phyloP scores from a whole-genome alignment of 495 filamentous ascomycete species.

The Wilcoxina mikolae region DNA sequence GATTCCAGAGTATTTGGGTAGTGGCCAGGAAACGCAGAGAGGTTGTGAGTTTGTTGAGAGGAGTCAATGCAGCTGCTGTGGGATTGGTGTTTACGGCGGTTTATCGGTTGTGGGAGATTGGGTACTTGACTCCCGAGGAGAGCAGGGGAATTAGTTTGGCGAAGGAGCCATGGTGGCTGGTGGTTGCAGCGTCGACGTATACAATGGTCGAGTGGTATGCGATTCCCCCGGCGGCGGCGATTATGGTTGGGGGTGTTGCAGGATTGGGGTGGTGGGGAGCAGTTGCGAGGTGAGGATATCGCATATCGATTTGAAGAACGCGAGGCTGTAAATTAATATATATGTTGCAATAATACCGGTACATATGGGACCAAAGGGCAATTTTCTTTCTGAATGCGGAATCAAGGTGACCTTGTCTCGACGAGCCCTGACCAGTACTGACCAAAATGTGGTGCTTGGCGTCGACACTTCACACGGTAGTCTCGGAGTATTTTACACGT shows the following conservation, averaged over 20 bases:
- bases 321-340: not conserved
- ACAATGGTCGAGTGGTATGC: conserved; percentile 48
- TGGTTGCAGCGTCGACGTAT: conserved; percentile 48
- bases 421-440: no score
- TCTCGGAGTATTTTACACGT: no score
- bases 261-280: conserved; percentile 54
- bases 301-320: not conserved
- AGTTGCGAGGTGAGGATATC: conserved; percentile 20
- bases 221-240: conserved; percentile 45
- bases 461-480: no score
- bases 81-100: conserved; percentile 74
- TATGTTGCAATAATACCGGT: no score
- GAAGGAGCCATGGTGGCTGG: conserved; percentile 63
- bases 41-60: conserved; percentile 46
- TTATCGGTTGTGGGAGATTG: conserved; percentile 70
- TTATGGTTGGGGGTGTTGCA: conserved; percentile 48
- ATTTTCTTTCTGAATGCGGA: no score
- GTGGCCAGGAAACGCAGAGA: conserved; percentile 39
- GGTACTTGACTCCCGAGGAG: conserved; percentile 42
- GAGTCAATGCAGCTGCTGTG: conserved; percentile 62
- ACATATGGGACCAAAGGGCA: no score
- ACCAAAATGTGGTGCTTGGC: no score
- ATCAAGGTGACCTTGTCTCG: no score
- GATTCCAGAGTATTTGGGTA: conserved; percentile 57
- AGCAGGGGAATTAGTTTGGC: conserved; percentile 44